A percentile compares a stretch with the other conserved stretches of the same genome.
Conservation (phyloP, 257 asterid species). For the Cordia subcordata region DNA sequence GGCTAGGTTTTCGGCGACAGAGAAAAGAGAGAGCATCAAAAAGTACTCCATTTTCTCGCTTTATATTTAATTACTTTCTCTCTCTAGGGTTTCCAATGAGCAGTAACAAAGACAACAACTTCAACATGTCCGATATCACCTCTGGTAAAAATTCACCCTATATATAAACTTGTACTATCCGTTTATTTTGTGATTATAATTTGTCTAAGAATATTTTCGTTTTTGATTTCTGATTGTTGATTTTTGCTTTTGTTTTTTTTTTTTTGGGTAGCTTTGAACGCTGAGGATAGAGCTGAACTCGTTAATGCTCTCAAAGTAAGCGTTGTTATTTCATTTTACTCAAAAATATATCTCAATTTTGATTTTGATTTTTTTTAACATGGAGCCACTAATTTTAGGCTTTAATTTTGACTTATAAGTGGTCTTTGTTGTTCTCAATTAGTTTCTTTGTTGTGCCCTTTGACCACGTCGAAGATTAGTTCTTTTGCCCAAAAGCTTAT, state of each 20-base stretch:
- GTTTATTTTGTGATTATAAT: not conserved
- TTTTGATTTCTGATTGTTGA: constrained; percentile 8
- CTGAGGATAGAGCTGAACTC: constrained; percentile 62
- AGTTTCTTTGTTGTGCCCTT: not conserved
- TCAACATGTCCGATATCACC: constrained; percentile 36
- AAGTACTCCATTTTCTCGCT: not conserved
- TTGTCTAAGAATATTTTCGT: not conserved
- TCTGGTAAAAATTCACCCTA: constrained; percentile 19
- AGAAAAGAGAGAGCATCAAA: too few species aligned
- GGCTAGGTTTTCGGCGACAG: not conserved
- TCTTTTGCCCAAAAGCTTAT: too few species aligned
- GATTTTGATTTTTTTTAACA: too few species aligned
- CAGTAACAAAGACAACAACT: constrained; percentile 23
- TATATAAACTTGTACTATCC: not conserved
- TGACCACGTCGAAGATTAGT: not conserved
- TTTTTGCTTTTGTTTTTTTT: not conserved
- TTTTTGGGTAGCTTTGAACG: constrained; percentile 40
- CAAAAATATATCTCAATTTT: too few species aligned
- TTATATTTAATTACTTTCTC: not conserved
- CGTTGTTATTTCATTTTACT: not conserved
- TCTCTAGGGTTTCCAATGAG: constrained; percentile 16
- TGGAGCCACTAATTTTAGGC: too few species aligned
- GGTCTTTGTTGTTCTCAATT: too few species aligned
- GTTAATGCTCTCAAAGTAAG: constrained; percentile 72
- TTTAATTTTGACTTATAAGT: too few species aligned